Base-by-base conservation (phyloP, 176 grass and related monocot species). In the Aegilops umbellulata region DNA sequence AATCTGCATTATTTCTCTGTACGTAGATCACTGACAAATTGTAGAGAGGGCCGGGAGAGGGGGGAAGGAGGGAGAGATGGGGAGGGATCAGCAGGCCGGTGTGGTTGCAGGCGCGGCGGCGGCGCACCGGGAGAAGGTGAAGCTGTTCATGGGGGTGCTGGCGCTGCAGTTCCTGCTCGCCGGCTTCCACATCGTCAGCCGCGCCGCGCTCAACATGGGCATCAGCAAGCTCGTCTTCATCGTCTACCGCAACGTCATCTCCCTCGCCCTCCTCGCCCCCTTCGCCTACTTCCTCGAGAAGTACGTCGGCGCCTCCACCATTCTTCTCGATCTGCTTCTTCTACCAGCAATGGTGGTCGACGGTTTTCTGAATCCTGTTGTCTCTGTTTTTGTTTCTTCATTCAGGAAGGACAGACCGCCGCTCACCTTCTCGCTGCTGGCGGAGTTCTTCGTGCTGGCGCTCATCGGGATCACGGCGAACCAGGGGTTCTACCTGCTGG, bases 231-330 rank as follows among this genome's bases (percentile, higher is more conserved):
- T 95, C 69, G 96, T 98, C 47, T 92, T 95, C 87, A 88, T 94
- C 66, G 93, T 94, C 5, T 98, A 98, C 60, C 87, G 96, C 78
- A 98, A 98, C 82, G 70, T 95, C 86, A 92, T 98, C 88, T 92
- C 96, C 35, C 87, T 98, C 80, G 91, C 78, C 61, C 70, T 98
- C 84, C 89, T 98, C 61, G 92, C 91, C 1, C 96, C 96, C 27
- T 95, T 98, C 85, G 96, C 96, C 64, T 98, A 98, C 86, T 98
- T 98, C 75, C 88, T 98, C 27, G 96, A 98, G 76, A 98, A 95
- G 96, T 98, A 82, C 76, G 91, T 5, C 5, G 13, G 14, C 47
- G 14, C 14, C 15, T 51, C 47, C 46, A 49, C 14, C 14, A 5
- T 51, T 17, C 47, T 53, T 51, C 47, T 51, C 3, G 32, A 11